phyloP scores from a whole-genome alignment of 306 rosid species.

The Calophaca sinica region DNA sequence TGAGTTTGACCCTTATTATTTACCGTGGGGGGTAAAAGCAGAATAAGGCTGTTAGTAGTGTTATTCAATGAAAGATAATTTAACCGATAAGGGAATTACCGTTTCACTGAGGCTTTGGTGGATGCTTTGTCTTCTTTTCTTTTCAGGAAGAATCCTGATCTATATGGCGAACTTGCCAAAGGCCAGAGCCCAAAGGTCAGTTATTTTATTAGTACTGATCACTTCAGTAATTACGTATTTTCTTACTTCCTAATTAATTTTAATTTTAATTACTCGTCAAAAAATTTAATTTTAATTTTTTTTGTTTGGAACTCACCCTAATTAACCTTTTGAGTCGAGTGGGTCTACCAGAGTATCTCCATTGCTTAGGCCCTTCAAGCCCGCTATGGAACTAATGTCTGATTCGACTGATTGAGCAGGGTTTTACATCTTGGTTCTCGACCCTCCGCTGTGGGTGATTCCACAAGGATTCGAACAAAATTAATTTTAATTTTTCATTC shows the following conservation, averaged over 20 bases:
- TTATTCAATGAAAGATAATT: neutral
- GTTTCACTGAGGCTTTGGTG: slow-evolving; percentile 30
- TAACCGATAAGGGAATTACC: neutral
- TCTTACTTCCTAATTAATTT: neutral
- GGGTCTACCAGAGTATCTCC: too few species aligned
- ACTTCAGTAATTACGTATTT: neutral
- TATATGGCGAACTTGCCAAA: slow-evolving; percentile 76
- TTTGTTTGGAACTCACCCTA: too few species aligned
- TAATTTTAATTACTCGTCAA: neutral
- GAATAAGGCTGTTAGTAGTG: neutral
- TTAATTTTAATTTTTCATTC: neutral
- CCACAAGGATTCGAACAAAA: too few species aligned
- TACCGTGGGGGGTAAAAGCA: neutral
- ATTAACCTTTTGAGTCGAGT: too few species aligned
- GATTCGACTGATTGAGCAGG: too few species aligned
- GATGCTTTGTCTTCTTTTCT: neutral
- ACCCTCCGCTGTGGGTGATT: too few species aligned
- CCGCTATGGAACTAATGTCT: too few species aligned
- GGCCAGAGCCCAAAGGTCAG: slow-evolving; percentile 94
- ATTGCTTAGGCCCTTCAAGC: too few species aligned
- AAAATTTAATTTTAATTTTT: too few species aligned
- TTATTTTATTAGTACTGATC: neutral
- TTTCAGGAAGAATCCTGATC: slow-evolving; percentile 72
- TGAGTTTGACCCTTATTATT: neutral
- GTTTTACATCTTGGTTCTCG: too few species aligned